Base-by-base conservation (phyloP, 345 rosid species). In the Moricandia arvensis region DNA sequence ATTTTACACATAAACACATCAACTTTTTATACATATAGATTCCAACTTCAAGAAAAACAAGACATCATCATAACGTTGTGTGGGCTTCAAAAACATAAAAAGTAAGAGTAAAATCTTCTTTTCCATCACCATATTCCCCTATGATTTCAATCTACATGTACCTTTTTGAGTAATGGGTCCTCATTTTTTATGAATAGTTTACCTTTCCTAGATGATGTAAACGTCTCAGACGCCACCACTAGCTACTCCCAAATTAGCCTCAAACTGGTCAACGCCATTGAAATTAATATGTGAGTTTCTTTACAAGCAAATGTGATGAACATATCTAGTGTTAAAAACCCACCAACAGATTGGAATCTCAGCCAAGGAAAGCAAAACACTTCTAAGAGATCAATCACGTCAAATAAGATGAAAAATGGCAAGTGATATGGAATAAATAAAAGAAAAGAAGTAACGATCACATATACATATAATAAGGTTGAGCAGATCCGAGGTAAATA, bases 171-270 rank as follows among this genome's bases (percentile, higher is more conserved):
- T 63, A 31, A 65, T 35, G 55, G 31, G 63, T 15, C 54, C 57
- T 58, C 13, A 58, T 63, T 21, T 30, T 65, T 59, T 34, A 76
- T 57, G 66, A 30, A 71, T 58, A 63, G 34, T 65, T 65, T 58
- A 58, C 80, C 62, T 77, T 77, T 71, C 54, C 34, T 59, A 77
- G 34, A 58, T 65, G 80, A 77, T 71, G 72, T 65, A 64, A 71
- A 65, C 80, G 13, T 64, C 72, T 77, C 72, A 45, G 47, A 71
- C 55, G 6, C 72, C 62, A 77, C 72, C 80, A 71, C 76, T n/a
- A n/a, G n/a, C n/a, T 68, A n/a, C 12, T 67, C 31, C 57, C 38
- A 71, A 24, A 55, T 10, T 10, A 55, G 43, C 18, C 68, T 21
- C 72, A 58, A 41, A 33, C 30, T 57, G 6, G 72, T 77, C 80